Evolutionary conservation across 208 protist genomes (phyloP), one percentile per base, ranked within the genome.

Genomic region (Leptomonas pyrrhocoris): DNA sequence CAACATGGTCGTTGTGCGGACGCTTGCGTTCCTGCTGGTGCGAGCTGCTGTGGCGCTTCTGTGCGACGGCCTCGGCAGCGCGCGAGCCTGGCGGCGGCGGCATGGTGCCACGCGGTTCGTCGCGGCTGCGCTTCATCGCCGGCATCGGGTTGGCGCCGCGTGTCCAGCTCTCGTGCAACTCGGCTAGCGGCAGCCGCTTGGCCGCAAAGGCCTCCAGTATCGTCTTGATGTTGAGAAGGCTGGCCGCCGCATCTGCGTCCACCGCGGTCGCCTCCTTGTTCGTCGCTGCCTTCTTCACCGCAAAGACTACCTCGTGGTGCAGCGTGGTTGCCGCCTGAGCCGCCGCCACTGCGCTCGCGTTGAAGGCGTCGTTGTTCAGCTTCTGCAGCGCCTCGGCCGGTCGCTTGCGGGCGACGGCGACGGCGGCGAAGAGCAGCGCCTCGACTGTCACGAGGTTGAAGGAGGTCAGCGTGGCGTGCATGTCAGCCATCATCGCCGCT

Each of bases 161-260:
- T 15, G 28, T 23, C 91, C 91, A 96, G 68, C 88, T 94, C 67
- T 91, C 85, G 51, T 76, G 82, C 4, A 94, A 7, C 36, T 84
- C 73, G 19, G 74, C 83, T 31, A 86, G 81, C 12, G 92, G 88
- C 36, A 96, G 78, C 21, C 88, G 86, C 57, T 88, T 90, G 3
- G 76, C 55, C 38, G 84, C 61, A 38, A 94, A 87, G 48, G 80
- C 75, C 51, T 66, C 76, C 21, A 81, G 36, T 27, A 96, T 84
- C 3, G 69, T 64, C 31, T 84, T 83, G 57, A 94, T 79, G 67
- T 94, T 96, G 43, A 73, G 68, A 30, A 92, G 72, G 36, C 73
- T 85, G 2, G 75, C 84, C 25, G 88, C 50, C 6, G 77, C 67
- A 61, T 92, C 85, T 1, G 81, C 85, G n/a, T 91, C 76, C 16